A percentile compares a stretch with the other conserved stretches of the same genome.
phyloP scores from a whole-genome alignment of 2,329 filamentous ascomycete species.

The Stagonosporopsis vannaccii region DNA sequence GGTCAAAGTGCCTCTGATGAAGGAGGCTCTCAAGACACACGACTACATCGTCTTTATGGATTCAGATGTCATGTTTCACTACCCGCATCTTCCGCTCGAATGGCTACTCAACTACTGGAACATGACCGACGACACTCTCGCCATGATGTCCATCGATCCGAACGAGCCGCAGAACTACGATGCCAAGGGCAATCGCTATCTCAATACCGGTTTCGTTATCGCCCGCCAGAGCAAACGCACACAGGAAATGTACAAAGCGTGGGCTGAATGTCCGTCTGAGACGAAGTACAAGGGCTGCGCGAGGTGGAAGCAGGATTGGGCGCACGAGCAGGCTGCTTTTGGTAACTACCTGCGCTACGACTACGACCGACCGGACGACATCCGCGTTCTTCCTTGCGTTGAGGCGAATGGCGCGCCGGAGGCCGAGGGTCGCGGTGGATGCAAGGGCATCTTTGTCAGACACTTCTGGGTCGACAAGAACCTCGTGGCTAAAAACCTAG shows the following conservation, averaged over 20 bases:
- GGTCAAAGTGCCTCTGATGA: conserved; percentile 59
- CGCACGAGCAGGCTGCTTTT: conserved; percentile 50
- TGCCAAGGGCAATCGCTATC: conserved; percentile 48
- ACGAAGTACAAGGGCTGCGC: conserved; percentile 45
- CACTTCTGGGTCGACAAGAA: conserved; percentile 51
- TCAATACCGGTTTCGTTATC: conserved; percentile 57
- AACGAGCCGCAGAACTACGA: conserved; percentile 54
- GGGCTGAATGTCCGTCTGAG: conserved; percentile 49
- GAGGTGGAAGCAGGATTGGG: conserved; percentile 46
- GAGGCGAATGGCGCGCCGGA: conserved; percentile 50
- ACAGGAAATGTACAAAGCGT: conserved; percentile 49
- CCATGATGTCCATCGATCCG: conserved; percentile 58
- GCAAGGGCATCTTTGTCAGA: conserved; percentile 49
- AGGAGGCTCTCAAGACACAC: conserved; percentile 50
- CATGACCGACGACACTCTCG: conserved; percentile 53
- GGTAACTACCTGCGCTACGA: conserved; percentile 51
- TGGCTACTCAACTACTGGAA: conserved; percentile 62
- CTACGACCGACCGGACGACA: conserved; percentile 47
- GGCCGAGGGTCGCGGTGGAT: conserved; percentile 42
- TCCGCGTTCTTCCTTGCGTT: conserved; percentile 48
- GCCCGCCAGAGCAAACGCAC: conserved; percentile 50
- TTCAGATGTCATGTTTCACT: conserved; percentile 58
- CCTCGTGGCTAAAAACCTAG: conserved; percentile 40
- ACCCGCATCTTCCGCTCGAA: conserved; percentile 58
- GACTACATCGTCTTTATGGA: conserved; percentile 59